Evolutionary conservation across 1,139 yeast genomes (phyloP).

Genomic region (Pichia sp.): DNA sequence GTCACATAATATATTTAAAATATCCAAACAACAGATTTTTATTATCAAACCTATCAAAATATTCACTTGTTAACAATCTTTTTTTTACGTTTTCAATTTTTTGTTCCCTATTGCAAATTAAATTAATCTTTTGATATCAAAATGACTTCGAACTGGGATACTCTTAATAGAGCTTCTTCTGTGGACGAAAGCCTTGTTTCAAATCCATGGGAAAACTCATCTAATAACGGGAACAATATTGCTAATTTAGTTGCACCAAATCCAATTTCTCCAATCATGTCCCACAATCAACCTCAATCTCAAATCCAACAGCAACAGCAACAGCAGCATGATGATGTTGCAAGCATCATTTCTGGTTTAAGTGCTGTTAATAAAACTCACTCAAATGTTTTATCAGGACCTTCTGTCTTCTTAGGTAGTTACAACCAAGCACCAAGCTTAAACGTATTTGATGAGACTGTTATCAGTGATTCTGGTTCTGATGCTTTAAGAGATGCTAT

Average conservation of each 20-base stretch:
- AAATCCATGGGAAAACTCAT: conserved; percentile 27
- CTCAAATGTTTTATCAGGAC: conserved; percentile 1
- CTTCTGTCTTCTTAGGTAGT: conserved; percentile 15
- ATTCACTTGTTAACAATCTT: not conserved
- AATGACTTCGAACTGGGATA: conserved; percentile 24
- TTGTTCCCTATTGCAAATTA: not conserved
- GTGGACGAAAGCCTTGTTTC: conserved; percentile 25
- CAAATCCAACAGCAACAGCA: not conserved
- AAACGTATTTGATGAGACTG: conserved; percentile 21
- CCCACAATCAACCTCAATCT: too few relatives aligned
- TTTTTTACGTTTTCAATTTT: not conserved
- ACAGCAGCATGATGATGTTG: conserved; percentile 39
- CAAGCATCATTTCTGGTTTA: conserved; percentile 38
- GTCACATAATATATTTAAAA: conserved; percentile 1
- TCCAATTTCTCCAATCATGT: conserved; percentile 17
- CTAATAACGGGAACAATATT: conserved; percentile 18
- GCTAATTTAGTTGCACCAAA: conserved; percentile 20
- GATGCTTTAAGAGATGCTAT: conserved; percentile 30
- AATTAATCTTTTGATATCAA: not conserved
- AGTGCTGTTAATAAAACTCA: conserved; percentile 26
- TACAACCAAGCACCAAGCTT: conserved; percentile 3
- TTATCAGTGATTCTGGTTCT: conserved; percentile 28
- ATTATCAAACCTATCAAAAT: not conserved
- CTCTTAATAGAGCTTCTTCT: conserved; percentile 15
- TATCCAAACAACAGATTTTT: too few relatives aligned